Percentiles rank a stretch among this genome's conserved stretches.
phyloP scores from a whole-genome alignment of 2,329 filamentous ascomycete genomes.

The Leptosphaerulina australis region DNA sequence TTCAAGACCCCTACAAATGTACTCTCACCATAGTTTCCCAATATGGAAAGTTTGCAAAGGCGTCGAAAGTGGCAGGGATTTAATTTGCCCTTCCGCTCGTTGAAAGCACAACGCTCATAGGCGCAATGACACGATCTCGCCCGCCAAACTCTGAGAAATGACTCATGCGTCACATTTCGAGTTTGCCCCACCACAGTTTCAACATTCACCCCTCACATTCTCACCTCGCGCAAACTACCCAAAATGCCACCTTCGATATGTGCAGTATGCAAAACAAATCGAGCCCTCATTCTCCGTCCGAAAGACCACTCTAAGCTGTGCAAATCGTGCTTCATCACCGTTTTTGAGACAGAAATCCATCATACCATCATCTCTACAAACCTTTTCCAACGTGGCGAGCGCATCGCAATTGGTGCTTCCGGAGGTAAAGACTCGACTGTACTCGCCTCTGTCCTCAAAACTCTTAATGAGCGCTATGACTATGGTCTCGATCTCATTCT shows the following conservation, averaged over 20 bases:
- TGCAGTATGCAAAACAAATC: constrained; percentile 73
- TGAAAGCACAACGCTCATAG: not conserved
- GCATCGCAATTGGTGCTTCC: constrained; percentile 91
- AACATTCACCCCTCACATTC: not conserved
- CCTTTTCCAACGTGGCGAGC: constrained; percentile 85
- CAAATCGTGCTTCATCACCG: constrained; percentile 80
- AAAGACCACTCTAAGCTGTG: constrained; percentile 96
- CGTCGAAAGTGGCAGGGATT: constrained; percentile 4
- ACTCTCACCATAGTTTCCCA: not conserved
- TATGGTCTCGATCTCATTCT: constrained; percentile 87
- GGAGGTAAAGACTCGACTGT: constrained; percentile 98
- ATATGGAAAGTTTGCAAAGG: not conserved
- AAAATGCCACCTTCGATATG: constrained; percentile 79
- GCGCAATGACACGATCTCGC: not conserved
- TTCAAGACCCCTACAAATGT: too few species aligned
- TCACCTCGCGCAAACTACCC: constrained; percentile 5
- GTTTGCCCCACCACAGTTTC: constrained; percentile 14
- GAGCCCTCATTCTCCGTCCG: constrained; percentile 88
- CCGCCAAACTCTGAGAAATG: constrained; percentile 6
- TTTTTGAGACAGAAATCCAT: constrained; percentile 94
- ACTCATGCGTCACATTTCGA: constrained; percentile 5
- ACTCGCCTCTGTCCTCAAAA: constrained; percentile 91
- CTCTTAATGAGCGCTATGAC: constrained; percentile 84
- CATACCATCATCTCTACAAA: constrained; percentile 82
- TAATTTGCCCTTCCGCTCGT: constrained; percentile 4